Evolutionary conservation across 257 asterid genomes (phyloP), one percentile per base, ranked within the genome.

Genomic region (Verbena officinalis): DNA sequence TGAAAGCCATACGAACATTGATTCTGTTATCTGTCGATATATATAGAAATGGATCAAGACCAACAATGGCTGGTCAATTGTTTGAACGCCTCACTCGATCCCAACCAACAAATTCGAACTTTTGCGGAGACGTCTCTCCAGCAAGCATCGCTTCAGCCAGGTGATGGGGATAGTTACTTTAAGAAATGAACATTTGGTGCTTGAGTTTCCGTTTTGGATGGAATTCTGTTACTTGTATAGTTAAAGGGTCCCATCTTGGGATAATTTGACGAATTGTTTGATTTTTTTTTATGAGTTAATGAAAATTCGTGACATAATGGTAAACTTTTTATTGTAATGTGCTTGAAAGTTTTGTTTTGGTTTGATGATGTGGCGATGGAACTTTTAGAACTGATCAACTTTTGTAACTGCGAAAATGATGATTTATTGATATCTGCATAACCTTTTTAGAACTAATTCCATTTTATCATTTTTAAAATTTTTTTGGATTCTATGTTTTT

Each of bases 61-160:
- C 85, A 81, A 64, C 85, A 87, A 42, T 94, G 97, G 97, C 78
- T 94, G 39, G 74, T 88, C 73, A 90, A 83, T 70, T 87, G 95
- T 77, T 78, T 94, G 82, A 90, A 79, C 81, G 96, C 99, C 53
- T 84, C 96, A 11, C 89, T 94, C 42, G 95, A 90, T 56, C 82
- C 95, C 75, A 83, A 79, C 75, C 94, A 86, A 22, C 95, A 90
- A 64, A 70, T 81, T 58, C 91, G 99, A 30, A 73, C 89, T 20
- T 84, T 86, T 63, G 99, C 99, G 23, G 99, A 90, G 80, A 64
- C 96, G 68, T 90, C 97, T 23, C 92, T 94, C 12, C 86, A 78
- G 17, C 97, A 90, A 78, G 97, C 95, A n/a, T 77, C 96, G n/a
- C 83, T 82, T 70, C 99, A 86, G 70, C 77, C 96, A 59, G 96